These are phyloP conservation scores for Saccharomycopsis synnaedendra DNA, from an alignment of 805 yeast genomes.

Conservation along the genomic window DNA sequence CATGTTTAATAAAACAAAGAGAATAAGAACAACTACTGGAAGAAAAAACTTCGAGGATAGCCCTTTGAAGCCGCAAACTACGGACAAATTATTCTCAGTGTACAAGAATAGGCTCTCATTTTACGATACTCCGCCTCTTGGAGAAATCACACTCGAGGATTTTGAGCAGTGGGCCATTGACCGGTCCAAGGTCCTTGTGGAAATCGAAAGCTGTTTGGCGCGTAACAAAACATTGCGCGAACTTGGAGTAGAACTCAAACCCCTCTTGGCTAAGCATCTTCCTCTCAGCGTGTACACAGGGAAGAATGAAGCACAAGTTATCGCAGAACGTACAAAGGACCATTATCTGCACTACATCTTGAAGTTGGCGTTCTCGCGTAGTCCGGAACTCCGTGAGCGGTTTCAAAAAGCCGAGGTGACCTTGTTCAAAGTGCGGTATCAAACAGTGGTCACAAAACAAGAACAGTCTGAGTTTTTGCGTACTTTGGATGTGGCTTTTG, in stretches of 20 bases:
- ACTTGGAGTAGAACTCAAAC: slow-evolving; percentile 51
- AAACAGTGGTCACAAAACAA: slow-evolving; percentile 19
- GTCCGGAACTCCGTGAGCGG: slow-evolving; percentile 69
- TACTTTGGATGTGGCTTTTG: slow-evolving; percentile 59
- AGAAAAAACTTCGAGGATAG: slow-evolving; percentile 51
- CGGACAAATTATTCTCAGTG: slow-evolving; percentile 24
- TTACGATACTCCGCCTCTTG: slow-evolving; percentile 65
- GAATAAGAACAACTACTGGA: slow-evolving; percentile 53
- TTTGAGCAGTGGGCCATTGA: slow-evolving; percentile 96
- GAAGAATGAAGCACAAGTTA: slow-evolving; percentile 25
- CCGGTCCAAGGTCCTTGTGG: slow-evolving; percentile 69
- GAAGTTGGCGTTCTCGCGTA: slow-evolving; percentile 81
- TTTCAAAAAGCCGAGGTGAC: slow-evolving; percentile 68
- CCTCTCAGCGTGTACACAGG: slow-evolving; percentile 39
- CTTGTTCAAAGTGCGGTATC: slow-evolving; percentile 62
- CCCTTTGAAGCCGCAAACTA: slow-evolving; percentile 17
- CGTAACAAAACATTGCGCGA: slow-evolving; percentile 57
- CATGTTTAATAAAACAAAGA: slow-evolving; percentile 16
- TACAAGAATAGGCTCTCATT: slow-evolving; percentile 60
- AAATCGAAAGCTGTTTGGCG: slow-evolving; percentile 65
- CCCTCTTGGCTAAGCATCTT: slow-evolving; percentile 48
- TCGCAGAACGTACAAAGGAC: slow-evolving; percentile 70
- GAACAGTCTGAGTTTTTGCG: slow-evolving; percentile 69
- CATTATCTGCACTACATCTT: slow-evolving; percentile 86
- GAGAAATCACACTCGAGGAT: slow-evolving; percentile 83